Evolutionary conservation across 345 rosid species (phyloP).

Genomic region (Brassica juncea): DNA sequence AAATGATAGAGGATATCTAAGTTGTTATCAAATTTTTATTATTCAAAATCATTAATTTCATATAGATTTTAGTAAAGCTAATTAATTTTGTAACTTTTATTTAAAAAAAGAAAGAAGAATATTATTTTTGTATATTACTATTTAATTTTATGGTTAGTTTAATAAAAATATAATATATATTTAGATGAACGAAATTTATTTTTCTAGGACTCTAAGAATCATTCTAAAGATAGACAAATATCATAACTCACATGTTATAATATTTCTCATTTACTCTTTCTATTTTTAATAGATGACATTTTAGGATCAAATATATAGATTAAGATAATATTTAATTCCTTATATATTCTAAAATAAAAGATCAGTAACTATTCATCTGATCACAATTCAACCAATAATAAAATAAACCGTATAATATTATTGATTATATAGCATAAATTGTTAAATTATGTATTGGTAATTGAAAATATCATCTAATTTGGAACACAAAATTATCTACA

Average conservation of each 20-base stretch:
- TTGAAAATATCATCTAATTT: background rate
- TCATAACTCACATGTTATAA: background rate
- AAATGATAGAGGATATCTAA: no score
- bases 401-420: background rate
- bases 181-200: background rate
- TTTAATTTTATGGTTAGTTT: background rate
- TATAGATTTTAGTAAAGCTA: background rate
- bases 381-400: background rate
- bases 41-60: background rate
- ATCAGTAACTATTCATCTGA: background rate
- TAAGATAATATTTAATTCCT: no score
- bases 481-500: background rate
- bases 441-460: background rate
- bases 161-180: background rate
- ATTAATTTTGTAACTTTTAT: background rate
- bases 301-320: background rate
- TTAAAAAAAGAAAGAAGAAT: background rate
- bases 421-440: background rate
- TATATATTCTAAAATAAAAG: no score
- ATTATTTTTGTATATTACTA: background rate
- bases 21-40: background rate
- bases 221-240: background rate
- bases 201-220: background rate
- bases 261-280: no score
- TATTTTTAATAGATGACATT: no score